Base-by-base conservation (phyloP, 1,284 basidiomycete genomes). In the Cryptococcus hybrid region DNA sequence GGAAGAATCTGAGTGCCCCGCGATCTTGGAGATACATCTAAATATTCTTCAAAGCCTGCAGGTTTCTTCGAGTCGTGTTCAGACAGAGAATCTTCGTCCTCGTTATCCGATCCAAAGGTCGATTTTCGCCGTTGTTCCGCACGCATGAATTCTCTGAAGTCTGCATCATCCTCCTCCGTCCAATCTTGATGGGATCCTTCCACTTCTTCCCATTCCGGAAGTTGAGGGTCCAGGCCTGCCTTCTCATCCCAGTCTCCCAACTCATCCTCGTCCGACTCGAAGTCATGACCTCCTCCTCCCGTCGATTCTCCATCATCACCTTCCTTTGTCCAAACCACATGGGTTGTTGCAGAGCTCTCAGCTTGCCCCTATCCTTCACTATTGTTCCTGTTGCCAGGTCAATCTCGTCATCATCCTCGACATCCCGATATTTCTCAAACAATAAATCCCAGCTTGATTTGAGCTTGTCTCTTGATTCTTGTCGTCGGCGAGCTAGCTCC, bases 321-420 rank as follows among this genome's bases (percentile, higher is more conserved):
- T 18, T 18, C 18, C 18, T 18, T 18, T 24, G 46, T 7, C 64
- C 67, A 40, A 70, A 69, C 1, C 63, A 62, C 24, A 61, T 58
- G 0, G 43, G 9, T 2, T 15, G 13, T 11, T 57, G 51, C 18
- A 67, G 45, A 2, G 44, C 39, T 11, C 59, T 38, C 15, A 76
- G 39, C 18, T 54, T 51, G 3, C 74, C 75, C n/a, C 70, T 59
- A 51, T 73, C 63, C 11, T 53, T 59, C 0, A 68, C 54, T 1
- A 77, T 64, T 35, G 61, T 47, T 15, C 68, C 69, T 0, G 68
- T 72, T 0, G 42, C 18, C 18, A 78, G 48, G 58, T 79, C 76
- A 30, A 78, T 65, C 57, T 78, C 77, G 55, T 78, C 77, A 58
- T 77, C 78, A 3, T 78, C 77, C 40, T 75, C 74, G 5, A 77